Percentiles rank a stretch among this genome's conserved stretches.
These are phyloP conservation scores for Naganishia kalamii DNA, from an alignment of 768 basidiomycete species.

Conservation along the genomic window DNA sequence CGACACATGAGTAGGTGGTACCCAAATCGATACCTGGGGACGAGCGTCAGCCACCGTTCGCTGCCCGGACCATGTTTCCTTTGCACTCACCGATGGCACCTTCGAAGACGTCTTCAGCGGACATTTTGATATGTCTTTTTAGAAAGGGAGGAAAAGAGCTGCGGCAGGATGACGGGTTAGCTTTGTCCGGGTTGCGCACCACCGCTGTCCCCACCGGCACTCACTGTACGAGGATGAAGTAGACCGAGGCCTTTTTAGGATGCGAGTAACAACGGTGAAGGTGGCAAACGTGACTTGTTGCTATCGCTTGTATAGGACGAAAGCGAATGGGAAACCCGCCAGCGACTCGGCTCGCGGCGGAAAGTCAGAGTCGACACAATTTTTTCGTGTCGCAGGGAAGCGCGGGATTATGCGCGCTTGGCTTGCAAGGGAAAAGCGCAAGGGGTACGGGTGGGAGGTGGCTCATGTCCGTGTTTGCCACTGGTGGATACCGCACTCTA, in stretches of 20 bases:
- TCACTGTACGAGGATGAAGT: conserved; percentile 14
- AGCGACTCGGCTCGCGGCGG: not conserved
- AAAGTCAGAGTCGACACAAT: not conserved
- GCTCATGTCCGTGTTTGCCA: not conserved
- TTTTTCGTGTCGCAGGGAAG: not conserved
- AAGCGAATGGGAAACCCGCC: not conserved
- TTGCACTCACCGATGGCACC: conserved; percentile 91
- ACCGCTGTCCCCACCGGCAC: not conserved
- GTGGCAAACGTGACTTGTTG: not conserved
- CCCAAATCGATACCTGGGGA: conserved; percentile 40
- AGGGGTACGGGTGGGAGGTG: not conserved
- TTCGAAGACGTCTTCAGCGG: conserved; percentile 77
- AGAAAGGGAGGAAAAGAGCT: conserved; percentile 7
- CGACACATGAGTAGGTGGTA: conserved; percentile 51
- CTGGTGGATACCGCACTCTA: no score
- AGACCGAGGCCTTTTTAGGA: conserved; percentile 16
- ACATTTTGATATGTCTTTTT: conserved; percentile 55
- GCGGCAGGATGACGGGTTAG: not conserved
- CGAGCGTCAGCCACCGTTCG: not conserved
- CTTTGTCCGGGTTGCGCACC: not conserved
- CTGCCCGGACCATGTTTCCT: conserved; percentile 13
- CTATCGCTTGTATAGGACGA: conserved; percentile 1
- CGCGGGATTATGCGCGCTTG: not conserved
- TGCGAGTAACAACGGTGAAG: not conserved
- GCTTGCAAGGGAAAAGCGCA: not conserved